Percentiles rank a stretch among this genome's conserved stretches.
phyloP scores from a whole-genome alignment of 108 stramenopile genomes.

The Cyclotella atomus region DNA sequence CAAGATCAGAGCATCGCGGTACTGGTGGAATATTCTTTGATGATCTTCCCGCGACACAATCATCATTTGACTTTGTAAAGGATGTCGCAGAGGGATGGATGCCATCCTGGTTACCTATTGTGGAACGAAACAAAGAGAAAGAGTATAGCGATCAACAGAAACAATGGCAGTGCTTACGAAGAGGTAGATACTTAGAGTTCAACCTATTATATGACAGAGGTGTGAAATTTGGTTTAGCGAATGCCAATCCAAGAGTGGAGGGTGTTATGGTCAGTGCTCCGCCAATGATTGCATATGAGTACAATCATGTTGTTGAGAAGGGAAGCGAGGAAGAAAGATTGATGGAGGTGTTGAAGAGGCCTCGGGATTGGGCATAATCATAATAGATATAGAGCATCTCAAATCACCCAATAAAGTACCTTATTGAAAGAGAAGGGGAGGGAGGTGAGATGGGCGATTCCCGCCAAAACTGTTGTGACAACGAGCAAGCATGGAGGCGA shows the following conservation, averaged over 20 bases:
- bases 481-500: too few species aligned
- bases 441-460: too few species aligned
- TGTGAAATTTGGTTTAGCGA: constrained; percentile 87
- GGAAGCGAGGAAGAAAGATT: constrained; percentile 81
- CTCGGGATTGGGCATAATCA: constrained; percentile 87
- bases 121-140: constrained; percentile 50
- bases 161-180: constrained; percentile 83
- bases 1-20: constrained; percentile 91
- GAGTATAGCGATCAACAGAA: constrained; percentile 73
- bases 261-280: constrained; percentile 92
- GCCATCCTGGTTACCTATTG: constrained; percentile 91
- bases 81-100: constrained; percentile 87
- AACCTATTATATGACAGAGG: constrained; percentile 92
- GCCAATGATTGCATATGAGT: constrained; percentile 85
- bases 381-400: too few species aligned
- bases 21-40: constrained; percentile 97
- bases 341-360: constrained; percentile 70
- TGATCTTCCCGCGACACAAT: constrained; percentile 69
- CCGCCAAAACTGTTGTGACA: too few species aligned
- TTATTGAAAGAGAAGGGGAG: too few species aligned
- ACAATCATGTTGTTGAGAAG: constrained; percentile 73
- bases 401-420: too few species aligned
- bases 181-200: constrained; percentile 79
- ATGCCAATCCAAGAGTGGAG: constrained; percentile 85
- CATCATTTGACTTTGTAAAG: constrained; percentile 63